phyloP scores from a whole-genome alignment of 805 yeast genomes.

The Helenozyma baotianmanensis region DNA sequence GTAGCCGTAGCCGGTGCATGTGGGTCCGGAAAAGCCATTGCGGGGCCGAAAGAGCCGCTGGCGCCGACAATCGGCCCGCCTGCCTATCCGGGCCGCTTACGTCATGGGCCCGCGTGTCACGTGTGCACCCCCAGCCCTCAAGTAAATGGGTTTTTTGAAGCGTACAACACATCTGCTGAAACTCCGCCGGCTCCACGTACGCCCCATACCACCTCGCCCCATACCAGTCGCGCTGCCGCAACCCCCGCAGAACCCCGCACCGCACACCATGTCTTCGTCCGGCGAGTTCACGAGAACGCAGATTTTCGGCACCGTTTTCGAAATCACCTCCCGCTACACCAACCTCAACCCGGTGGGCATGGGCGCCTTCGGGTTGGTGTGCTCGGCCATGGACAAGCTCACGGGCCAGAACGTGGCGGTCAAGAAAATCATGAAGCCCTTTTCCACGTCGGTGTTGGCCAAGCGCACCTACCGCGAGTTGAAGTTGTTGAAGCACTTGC shows the following conservation, averaged over 20 bases:
- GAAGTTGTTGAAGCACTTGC: slow-evolving; percentile 84
- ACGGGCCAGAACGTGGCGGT: slow-evolving; percentile 94
- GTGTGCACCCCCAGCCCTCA: neutral
- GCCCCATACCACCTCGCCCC: no score
- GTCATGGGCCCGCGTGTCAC: neutral
- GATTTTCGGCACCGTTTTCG: slow-evolving; percentile 93
- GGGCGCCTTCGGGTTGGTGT: slow-evolving; percentile 99
- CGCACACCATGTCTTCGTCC: slow-evolving; percentile 32
- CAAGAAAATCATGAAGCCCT: slow-evolving; percentile 96
- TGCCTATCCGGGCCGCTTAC: no score
- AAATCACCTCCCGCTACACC: slow-evolving; percentile 82
- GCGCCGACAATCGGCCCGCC: no score
- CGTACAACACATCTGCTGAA: no score
- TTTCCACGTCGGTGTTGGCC: slow-evolving; percentile 89
- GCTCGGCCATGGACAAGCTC: slow-evolving; percentile 89
- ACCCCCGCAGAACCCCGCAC: neutral
- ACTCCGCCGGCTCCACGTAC: no score
- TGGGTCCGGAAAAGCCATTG: no score
- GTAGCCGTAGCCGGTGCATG: no score
- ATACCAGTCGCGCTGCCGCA: no score
- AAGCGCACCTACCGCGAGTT: slow-evolving; percentile 95
- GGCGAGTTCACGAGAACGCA: slow-evolving; percentile 68
- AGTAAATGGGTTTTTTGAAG: no score
- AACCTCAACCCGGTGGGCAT: slow-evolving; percentile 97
- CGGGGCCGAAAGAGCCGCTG: no score